phyloP scores from a whole-genome alignment of 331 rosid species.

The Telfairia occidentalis region DNA sequence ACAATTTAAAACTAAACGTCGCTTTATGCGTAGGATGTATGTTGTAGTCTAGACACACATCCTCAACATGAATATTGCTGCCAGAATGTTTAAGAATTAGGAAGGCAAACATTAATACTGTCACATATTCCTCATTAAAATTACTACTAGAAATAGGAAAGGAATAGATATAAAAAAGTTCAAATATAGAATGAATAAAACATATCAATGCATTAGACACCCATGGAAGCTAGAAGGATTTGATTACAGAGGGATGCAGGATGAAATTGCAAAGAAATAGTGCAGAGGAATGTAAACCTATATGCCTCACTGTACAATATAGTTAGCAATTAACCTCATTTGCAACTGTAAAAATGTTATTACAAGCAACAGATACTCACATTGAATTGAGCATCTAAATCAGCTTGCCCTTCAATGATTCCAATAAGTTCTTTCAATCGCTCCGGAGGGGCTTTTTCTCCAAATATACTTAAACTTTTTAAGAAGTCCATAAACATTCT shows the following conservation, averaged over 20 bases:
- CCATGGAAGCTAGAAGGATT: background rate
- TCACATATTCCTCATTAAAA: background rate
- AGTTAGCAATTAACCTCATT: background rate
- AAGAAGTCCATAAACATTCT: slow-evolving; percentile 84
- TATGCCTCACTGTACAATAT: background rate
- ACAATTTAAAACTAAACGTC: background rate
- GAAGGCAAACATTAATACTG: background rate
- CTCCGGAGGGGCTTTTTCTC: slow-evolving; percentile 75
- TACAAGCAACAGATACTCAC: slow-evolving; percentile 29
- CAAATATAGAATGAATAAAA: background rate
- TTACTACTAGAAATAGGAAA: background rate
- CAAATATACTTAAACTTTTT: slow-evolving; percentile 67
- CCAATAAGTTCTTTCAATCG: slow-evolving; percentile 78
- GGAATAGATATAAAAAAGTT: background rate
- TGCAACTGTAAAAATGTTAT: background rate
- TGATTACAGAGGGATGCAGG: background rate
- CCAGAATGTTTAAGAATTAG: background rate
- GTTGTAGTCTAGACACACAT: background rate
- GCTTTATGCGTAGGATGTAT: background rate
- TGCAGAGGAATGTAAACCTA: background rate
- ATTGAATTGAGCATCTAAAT: slow-evolving; percentile 67
- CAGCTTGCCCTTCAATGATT: slow-evolving; percentile 91
- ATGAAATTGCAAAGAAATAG: background rate
- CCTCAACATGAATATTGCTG: background rate
- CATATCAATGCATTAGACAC: background rate